Percentiles rank a stretch among this genome's conserved stretches.
These are phyloP conservation scores for Nephelium lappaceum DNA, from an alignment of 345 rosid genomes.

Conservation along the genomic window DNA sequence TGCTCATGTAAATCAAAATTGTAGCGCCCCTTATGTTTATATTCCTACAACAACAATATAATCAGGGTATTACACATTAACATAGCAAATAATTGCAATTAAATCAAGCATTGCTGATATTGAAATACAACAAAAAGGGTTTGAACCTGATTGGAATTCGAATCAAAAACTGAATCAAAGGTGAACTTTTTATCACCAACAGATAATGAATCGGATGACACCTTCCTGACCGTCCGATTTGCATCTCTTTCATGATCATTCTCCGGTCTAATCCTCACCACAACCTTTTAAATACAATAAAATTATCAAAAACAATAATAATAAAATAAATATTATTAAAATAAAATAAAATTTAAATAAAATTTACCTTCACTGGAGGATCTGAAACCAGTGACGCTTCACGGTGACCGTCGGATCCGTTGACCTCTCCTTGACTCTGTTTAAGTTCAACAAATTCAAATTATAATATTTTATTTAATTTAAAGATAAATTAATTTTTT, in stretches of 20 bases:
- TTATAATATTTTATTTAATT: neutral
- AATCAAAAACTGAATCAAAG: slow-evolving; percentile 83
- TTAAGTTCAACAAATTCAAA: slow-evolving; percentile 4
- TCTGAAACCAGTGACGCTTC: slow-evolving; percentile 41
- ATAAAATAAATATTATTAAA: neutral
- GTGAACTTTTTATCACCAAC: slow-evolving; percentile 65
- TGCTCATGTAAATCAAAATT: no score
- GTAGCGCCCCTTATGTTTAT: no score
- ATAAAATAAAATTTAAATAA: neutral
- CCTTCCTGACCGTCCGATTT: slow-evolving; percentile 48
- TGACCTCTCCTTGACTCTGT: slow-evolving; percentile 35
- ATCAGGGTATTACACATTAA: no score
- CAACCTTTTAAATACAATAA: slow-evolving; percentile 56
- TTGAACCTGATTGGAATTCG: slow-evolving; percentile 73
- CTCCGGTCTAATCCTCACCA: slow-evolving; percentile 73
- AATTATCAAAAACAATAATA: no score
- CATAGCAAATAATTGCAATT: no score
- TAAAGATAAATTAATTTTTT: neutral
- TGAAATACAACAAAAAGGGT: neutral
- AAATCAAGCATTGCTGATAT: neutral
- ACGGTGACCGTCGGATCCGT: slow-evolving; percentile 29
- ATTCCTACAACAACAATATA: no score
- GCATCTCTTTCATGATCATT: slow-evolving; percentile 44
- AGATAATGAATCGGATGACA: slow-evolving; percentile 58
- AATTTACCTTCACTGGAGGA: slow-evolving; percentile 74